Base-by-base conservation (phyloP, 2,329 filamentous ascomycete species). In the Paramyrothecium sp. region DNA sequence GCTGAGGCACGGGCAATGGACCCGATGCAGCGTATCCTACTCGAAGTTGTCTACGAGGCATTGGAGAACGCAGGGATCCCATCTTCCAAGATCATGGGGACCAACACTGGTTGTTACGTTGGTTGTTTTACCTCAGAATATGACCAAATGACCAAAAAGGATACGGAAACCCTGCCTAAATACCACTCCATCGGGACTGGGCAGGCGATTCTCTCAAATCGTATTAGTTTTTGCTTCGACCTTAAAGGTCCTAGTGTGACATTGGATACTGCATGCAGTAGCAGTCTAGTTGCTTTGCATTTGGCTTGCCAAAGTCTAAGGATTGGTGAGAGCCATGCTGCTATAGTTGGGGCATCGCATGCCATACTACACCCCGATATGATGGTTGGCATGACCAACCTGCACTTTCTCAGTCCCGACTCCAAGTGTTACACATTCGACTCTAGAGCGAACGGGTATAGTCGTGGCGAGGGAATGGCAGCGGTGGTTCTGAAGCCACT, bases 391-490 rank as follows among this genome's bases (percentile, higher is more conserved):
- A 30, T 58, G n/a, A 21, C 5, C 51, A 56, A 54, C 55, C 17
- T 54, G 8, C 22, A 56, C 4, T 60, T 67, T n/a, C 34, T 66
- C 11, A 57, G 62, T 0, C 63, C 67, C 2, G 67, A 71, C 11
- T 63, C 70, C 16, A 53, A 58, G 8, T 73, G 65, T 13, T 67
- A 65, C 44, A 68, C 65, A 17, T 75, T 71, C 17, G 72, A 73
- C n/a, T 41, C 61, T 10, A 56, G 68, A 0, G 60, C 55, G 13
- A 59, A 82, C 60, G 82, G 80, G 0, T 83, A 83, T 61, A 79
- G 71, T 13, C 74, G 81, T 1, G 82, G 81, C 7, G 82, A 85
- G 49, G 81, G 81, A 2, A 64, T 81, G 5, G 76, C 73, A 1
- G 67, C 71, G 0, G 61, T 83, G 0, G 65, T 82, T 1, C 58